Base-by-base conservation (phyloP, 2,329 filamentous ascomycete species). In the Tricladium varicosporioides region DNA sequence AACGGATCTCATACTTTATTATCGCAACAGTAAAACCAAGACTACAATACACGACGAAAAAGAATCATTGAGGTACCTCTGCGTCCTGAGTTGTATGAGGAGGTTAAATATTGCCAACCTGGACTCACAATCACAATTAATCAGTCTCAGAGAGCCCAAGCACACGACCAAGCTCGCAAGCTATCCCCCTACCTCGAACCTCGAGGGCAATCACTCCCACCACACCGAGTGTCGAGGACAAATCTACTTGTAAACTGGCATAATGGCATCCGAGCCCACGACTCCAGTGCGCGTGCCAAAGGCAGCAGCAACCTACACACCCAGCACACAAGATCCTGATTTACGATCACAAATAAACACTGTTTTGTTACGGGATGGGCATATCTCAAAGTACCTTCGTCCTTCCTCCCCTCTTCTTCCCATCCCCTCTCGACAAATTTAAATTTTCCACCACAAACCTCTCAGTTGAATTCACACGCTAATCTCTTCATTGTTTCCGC, bases 311-410 rank as follows among this genome's bases (percentile, higher is more conserved):
- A 80, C 76, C 64, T 84, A 87, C 71, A 81, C 82, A 14, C 74
- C 80, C 50, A 81, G 82, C 5, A 87, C 82, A 8, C 77, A 83
- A 56, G 84, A 87, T 63, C 76, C 80, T 5, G 84, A 87, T 57
- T 71, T 87, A 56, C 76, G 84, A 18, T 86, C 83, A 1, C 78
- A 85, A 64, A 83, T 87, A 65, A 87, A 87, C 67, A 75, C 76
- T 9, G 65, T 82, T 11, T 72, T 87, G 19, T 74, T 87, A 33
- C 75, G 76, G 43, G 82, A 84, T 47, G 84, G 84, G 2, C 80
- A 86, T 60, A 78, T 86, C 19, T 71, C 76, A 48, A 84, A 81
- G 84, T 86, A 75, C 36, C 4, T 40, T 40, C 11, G 5, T 10
- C 36, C n/a, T n/a, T n/a, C n/a, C n/a, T n/a, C n/a, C n/a, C n/a